Conservation (phyloP, 495 filamentous ascomycete genomes). For the Thermothielavioides terrestris region DNA sequence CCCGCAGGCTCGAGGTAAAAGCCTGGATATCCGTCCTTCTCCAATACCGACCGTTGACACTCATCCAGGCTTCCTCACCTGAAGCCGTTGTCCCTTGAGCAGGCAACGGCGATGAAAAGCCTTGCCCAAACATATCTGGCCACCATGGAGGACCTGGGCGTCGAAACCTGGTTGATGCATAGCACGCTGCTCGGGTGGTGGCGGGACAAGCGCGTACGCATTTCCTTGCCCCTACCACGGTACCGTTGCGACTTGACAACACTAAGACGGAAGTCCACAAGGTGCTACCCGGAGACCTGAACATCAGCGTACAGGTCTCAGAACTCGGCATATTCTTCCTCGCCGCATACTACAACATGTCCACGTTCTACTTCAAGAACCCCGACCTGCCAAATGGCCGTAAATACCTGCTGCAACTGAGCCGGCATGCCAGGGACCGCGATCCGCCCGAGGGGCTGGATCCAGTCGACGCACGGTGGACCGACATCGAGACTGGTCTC, state of each 20-base stretch:
- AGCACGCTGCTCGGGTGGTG: slow-evolving; percentile 24
- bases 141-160: slow-evolving; percentile 44
- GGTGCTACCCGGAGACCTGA: slow-evolving; percentile 69
- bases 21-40: too few species aligned
- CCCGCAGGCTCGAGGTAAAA: too few species aligned
- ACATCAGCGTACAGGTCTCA: slow-evolving; percentile 64
- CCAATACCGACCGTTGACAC: too few species aligned
- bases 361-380: slow-evolving; percentile 48
- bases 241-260: background rate
- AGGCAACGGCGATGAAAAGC: slow-evolving; percentile 35
- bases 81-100: too few species aligned
- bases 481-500: slow-evolving; percentile 59
- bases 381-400: slow-evolving; percentile 35
- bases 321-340: slow-evolving; percentile 56
- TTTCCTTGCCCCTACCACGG: background rate
- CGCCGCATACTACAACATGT: slow-evolving; percentile 56
- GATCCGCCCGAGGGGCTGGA: slow-evolving; percentile 53
- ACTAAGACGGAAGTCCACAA: slow-evolving; percentile 13
- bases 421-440: slow-evolving; percentile 54
- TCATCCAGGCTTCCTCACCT: too few species aligned
- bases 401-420: slow-evolving; percentile 61
- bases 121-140: slow-evolving; percentile 60
- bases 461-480: slow-evolving; percentile 69
- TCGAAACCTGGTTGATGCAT: slow-evolving; percentile 27
- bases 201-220: slow-evolving; percentile 22